phyloP scores from a whole-genome alignment of 2,329 filamentous ascomycete species.

The Diaporthe helianthi region DNA sequence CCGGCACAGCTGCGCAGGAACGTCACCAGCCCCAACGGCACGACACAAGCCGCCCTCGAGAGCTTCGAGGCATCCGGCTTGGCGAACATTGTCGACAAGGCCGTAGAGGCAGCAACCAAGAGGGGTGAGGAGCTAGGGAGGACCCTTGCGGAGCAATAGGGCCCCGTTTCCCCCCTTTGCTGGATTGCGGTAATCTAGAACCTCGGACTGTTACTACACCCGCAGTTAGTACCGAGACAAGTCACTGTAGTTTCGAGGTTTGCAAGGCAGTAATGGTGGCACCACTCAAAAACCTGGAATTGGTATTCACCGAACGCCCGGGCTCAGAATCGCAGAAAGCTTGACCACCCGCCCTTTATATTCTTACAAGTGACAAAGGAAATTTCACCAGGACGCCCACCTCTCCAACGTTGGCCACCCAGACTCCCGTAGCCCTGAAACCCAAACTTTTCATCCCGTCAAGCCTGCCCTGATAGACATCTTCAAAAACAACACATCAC shows the following conservation, averaged over 20 bases:
- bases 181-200: background rate
- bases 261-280: background rate
- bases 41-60: conserved; percentile 56
- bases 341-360: background rate
- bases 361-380: conserved; percentile 18
- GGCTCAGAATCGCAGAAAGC: background rate
- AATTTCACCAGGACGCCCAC: background rate
- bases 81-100: conserved; percentile 52
- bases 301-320: conserved; percentile 6
- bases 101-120: conserved; percentile 53
- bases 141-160: conserved; percentile 24
- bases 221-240: background rate
- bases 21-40: conserved; percentile 61
- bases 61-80: conserved; percentile 55
- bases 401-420: background rate
- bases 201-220: background rate
- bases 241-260: background rate
- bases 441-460: background rate
- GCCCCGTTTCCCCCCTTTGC: background rate
- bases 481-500: background rate
- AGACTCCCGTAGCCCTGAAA: background rate
- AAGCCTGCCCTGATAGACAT: background rate
- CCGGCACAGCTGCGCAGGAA: conserved; percentile 57
- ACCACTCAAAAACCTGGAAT: background rate
- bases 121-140: conserved; percentile 52